phyloP scores from a whole-genome alignment of 495 filamentous ascomycete genomes.

The Penicillium manginii region DNA sequence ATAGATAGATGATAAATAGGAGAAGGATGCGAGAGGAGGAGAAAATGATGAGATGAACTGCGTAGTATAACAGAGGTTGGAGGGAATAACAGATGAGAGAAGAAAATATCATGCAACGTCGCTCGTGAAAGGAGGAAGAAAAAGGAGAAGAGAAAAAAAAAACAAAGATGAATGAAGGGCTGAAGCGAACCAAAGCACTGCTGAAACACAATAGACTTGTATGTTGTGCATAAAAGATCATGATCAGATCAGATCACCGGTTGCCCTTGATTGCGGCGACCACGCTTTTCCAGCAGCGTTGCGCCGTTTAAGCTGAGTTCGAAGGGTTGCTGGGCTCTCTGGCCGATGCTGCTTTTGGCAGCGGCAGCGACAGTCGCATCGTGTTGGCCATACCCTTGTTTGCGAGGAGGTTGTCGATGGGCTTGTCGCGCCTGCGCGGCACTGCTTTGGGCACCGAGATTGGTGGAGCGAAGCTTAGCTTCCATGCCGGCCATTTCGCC shows the following conservation, averaged over 20 bases:
- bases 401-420: constrained; percentile 51
- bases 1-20: constrained; percentile 2
- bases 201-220: constrained; percentile 6
- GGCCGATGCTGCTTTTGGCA: constrained; percentile 73
- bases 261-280: constrained; percentile 43
- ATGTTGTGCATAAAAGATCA: constrained; percentile 8
- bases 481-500: constrained; percentile 78
- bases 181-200: neutral
- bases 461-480: constrained; percentile 80
- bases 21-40: neutral
- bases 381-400: constrained; percentile 81
- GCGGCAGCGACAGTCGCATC: constrained; percentile 75
- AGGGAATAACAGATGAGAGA: neutral
- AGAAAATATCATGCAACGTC: constrained; percentile 17
- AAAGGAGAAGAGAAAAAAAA: neutral
- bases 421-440: constrained; percentile 65
- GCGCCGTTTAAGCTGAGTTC: constrained; percentile 90
- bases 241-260: constrained; percentile 29
- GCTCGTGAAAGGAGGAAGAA: constrained; percentile 15
- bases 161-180: neutral
- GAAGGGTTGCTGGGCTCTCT: constrained; percentile 70
- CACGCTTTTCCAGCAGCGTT: constrained; percentile 80
- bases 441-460: constrained; percentile 58
- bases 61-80: neutral
- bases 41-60: neutral